Evolutionary conservation across 371 early-diverging fungal genomes (phyloP), one percentile per base, ranked within the genome.

Genomic region (Mucor plumbeus): DNA sequence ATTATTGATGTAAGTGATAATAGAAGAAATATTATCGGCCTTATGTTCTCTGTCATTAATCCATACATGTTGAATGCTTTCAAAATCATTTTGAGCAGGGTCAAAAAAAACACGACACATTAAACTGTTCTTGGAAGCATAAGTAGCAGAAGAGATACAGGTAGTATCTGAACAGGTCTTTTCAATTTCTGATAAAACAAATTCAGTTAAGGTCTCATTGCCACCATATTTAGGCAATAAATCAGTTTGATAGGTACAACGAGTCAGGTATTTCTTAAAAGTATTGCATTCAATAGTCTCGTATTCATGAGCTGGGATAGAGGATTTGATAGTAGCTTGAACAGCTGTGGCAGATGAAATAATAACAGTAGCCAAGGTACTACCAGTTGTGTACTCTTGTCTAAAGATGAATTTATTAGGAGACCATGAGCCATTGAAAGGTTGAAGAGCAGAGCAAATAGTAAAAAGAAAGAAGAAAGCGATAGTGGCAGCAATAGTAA

Each of bases 321-420:
- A 50, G 5, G 64, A 26, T 34, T 71, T 67, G 33, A 82, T 50
- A n/a, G 54, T 53, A 10, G 64, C 21, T 19, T 70, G 54, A 15
- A 79, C 33, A 38, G 70, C 73, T 4, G 66, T 64, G 9, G 67
- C 78, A 17, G 73, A 70, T 8, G 64, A 41, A 21, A 84, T 36
- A 7, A 67, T 63, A 3, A 81, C 76, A 4, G 76, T 75, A 7
- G 80, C 41, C 6, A 71, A 17, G 3, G 64, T 44, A 7, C 69
- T 58, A 13, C 73, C 75, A n/a, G 59, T 60, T 44, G 76, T 76
- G 62, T 80, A 76, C 2, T 74, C 68, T 65, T 77, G 76, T n/a
- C 47, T 68, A 54, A 77, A 80, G 1, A 80, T 10, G 13, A 80
- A 43, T 60, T 81, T 82, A 67, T 81, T 81, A 31, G 84, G 84